A percentile compares a stretch with the other conserved stretches of the same genome.
Conservation (phyloP, 176 grass and related monocot species). For the Chloris gayana region DNA sequence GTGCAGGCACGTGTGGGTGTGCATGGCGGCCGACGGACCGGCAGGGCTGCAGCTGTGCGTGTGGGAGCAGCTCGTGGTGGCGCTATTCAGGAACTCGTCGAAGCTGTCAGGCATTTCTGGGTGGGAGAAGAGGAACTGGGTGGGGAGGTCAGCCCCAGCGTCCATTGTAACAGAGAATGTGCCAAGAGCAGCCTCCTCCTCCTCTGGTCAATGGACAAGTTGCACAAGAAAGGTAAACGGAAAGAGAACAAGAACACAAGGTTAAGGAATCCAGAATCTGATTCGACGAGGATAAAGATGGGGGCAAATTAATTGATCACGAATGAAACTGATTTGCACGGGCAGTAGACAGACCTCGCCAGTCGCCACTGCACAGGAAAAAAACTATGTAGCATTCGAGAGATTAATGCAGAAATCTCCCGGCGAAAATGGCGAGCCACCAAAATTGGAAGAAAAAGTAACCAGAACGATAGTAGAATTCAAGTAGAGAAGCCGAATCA, state of each 20-base stretch:
- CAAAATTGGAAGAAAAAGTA: background rate
- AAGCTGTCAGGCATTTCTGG: slow-evolving; percentile 62
- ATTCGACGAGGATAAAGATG: background rate
- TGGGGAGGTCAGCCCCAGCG: slow-evolving; percentile 56
- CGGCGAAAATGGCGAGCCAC: background rate
- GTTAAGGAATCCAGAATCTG: slow-evolving; percentile 9
- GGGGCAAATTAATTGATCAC: background rate
- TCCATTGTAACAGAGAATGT: slow-evolving; percentile 53
- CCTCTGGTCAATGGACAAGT: slow-evolving; percentile 21
- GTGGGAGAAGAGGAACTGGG: slow-evolving; percentile 59
- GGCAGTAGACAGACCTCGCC: background rate
- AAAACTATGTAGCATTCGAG: background rate
- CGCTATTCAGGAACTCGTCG: slow-evolving; percentile 60
- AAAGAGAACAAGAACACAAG: background rate
- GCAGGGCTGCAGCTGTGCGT: slow-evolving; percentile 86
- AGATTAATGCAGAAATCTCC: background rate
- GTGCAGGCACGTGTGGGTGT: slow-evolving; percentile 85
- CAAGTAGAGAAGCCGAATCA: slow-evolving; percentile 5
- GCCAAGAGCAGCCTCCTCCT: slow-evolving; percentile 27
- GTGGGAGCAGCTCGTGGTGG: slow-evolving; percentile 70
- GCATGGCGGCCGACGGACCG: slow-evolving; percentile 52
- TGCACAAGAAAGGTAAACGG: slow-evolving; percentile 17
- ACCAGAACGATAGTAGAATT: background rate
- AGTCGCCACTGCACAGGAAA: slow-evolving; percentile 6
- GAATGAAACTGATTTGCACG: slow-evolving; percentile 7